Percentiles rank a stretch among this genome's conserved stretches.
phyloP scores from a whole-genome alignment of 495 filamentous ascomycete species.

The Hypoxylon crocopeplum region DNA sequence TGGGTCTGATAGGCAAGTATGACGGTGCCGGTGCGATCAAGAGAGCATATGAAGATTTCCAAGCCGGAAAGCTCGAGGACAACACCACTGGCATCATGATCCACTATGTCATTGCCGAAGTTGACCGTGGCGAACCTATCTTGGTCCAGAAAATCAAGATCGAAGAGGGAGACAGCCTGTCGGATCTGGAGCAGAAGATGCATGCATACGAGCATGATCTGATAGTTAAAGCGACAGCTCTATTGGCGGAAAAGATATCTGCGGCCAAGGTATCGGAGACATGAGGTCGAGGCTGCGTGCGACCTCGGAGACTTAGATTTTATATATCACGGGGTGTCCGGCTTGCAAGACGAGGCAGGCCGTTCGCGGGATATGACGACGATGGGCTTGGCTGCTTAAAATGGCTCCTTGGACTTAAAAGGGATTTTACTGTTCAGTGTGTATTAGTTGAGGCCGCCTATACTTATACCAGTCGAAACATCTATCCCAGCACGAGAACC shows the following conservation, averaged over 20 bases:
- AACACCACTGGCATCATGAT: conserved; percentile 89
- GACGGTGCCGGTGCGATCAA: conserved; percentile 82
- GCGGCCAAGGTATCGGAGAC: conserved; percentile 49
- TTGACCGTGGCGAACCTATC: conserved; percentile 81
- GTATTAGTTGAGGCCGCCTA: too few species aligned
- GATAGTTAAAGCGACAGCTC: conserved; percentile 70
- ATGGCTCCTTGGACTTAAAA: background rate
- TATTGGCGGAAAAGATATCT: conserved; percentile 54
- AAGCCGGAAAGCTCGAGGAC: conserved; percentile 70
- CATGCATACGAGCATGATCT: conserved; percentile 73
- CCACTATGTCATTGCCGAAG: conserved; percentile 84
- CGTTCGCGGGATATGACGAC: background rate
- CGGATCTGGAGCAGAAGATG: conserved; percentile 72
- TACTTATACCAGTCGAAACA: too few species aligned
- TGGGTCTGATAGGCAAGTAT: conserved; percentile 60
- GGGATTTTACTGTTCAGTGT: too few species aligned
- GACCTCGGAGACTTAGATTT: background rate
- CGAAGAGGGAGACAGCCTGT: conserved; percentile 67
- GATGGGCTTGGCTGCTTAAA: background rate
- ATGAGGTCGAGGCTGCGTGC: background rate
- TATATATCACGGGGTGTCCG: background rate
- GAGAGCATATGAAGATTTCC: conserved; percentile 76
- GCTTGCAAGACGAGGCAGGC: background rate
- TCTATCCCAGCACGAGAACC: too few species aligned
- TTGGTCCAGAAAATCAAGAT: conserved; percentile 75